Evolutionary conservation across 2,329 filamentous ascomycete genomes (phyloP).

Genomic region (Fusarium burgessii): DNA sequence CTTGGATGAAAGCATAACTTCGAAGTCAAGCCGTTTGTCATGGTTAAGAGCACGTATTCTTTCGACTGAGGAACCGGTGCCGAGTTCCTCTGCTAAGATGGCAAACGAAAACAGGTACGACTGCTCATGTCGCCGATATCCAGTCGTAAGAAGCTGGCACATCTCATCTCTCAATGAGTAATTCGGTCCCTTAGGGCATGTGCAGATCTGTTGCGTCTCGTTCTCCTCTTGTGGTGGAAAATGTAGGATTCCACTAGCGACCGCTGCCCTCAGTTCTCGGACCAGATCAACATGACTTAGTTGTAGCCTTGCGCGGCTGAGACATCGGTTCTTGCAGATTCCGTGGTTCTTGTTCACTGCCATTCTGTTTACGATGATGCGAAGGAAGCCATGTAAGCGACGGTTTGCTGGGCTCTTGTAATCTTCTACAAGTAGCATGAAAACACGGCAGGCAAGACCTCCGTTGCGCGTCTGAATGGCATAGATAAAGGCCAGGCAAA

Average conservation of each 20-base stretch:
- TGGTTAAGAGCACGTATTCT: not conserved
- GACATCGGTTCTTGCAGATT: not conserved
- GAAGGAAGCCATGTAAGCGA: not conserved
- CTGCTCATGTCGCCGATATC: not conserved
- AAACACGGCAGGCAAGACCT: not conserved
- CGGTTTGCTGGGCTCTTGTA: not conserved
- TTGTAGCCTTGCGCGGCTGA: not conserved
- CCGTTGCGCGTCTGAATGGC: not conserved
- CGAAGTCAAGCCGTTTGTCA: not conserved
- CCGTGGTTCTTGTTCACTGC: not conserved
- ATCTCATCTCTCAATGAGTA: not conserved
- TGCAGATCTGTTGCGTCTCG: not conserved
- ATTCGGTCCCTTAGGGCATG: accelerated
- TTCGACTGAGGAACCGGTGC: not conserved
- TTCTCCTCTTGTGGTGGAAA: not conserved
- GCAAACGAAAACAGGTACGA: not conserved
- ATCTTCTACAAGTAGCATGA: not conserved
- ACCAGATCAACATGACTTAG: not conserved
- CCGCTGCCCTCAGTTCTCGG: not conserved
- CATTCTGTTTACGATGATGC: not conserved
- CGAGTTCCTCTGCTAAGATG: not conserved
- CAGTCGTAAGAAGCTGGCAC: not conserved
- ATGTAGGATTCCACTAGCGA: not conserved
- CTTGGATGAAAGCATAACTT: not conserved
- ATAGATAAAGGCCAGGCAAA: not conserved